Base-by-base conservation (phyloP, 1,284 basidiomycete genomes). In the Schizophyllum amplum region DNA sequence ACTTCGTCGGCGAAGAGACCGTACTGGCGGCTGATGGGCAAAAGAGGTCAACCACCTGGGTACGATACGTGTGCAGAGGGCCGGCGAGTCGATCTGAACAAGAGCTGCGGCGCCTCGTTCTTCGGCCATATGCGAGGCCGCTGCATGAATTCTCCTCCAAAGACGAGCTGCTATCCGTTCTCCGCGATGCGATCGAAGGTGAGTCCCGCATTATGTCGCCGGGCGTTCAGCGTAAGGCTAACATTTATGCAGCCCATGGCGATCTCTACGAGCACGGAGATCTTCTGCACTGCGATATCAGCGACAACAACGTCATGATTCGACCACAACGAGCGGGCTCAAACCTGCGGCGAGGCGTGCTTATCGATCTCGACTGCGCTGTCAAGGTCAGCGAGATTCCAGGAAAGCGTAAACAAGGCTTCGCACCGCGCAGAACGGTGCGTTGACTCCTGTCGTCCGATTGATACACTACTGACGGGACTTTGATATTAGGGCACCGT, bases 401-500 rank as follows among this genome's bases (percentile, higher is more conserved):
- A 46, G n/a, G 46, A 47, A 53, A n/a, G n/a, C n/a, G n/a, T n/a
- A n/a, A n/a, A n/a, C n/a, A n/a, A n/a, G n/a, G n/a, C n/a, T n/a
- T n/a, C n/a, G n/a, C n/a, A n/a, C n/a, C n/a, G n/a, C n/a, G n/a
- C n/a, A n/a, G n/a, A n/a, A n/a, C n/a, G n/a, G n/a, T n/a, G n/a
- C n/a, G n/a, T n/a, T n/a, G n/a, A n/a, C n/a, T n/a, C n/a, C n/a
- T n/a, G n/a, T n/a, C n/a, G n/a, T n/a, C n/a, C n/a, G n/a, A n/a
- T n/a, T n/a, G n/a, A n/a, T n/a, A n/a, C n/a, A n/a, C n/a, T n/a
- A n/a, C n/a, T n/a, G n/a, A n/a, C n/a, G n/a, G n/a, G n/a, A n/a
- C n/a, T n/a, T n/a, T n/a, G n/a, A n/a, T n/a, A n/a, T n/a, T 47
- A 59, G 58, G 55, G 58, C 17, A 56, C 58, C 1, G 47, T 56